phyloP scores from a whole-genome alignment of 179 eudicot species.

The Dionaea muscipula region DNA sequence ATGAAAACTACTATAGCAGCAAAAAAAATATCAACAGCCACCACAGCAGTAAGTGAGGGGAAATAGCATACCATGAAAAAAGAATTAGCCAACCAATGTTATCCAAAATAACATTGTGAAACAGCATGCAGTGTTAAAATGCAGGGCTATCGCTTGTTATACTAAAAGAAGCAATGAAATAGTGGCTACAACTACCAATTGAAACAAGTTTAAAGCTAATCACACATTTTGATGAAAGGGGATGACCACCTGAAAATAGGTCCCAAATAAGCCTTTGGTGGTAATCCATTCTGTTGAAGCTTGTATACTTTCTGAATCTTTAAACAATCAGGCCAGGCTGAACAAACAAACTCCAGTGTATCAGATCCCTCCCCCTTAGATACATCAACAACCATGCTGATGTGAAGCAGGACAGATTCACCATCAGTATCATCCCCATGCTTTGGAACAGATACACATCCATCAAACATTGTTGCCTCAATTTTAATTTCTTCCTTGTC shows the following conservation, averaged over 20 bases:
- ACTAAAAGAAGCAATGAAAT: not conserved
- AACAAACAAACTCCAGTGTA: constrained; percentile 55
- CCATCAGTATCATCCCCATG: constrained; percentile 29
- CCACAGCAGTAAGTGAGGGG: not conserved
- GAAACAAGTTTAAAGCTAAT: not conserved
- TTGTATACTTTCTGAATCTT: constrained; percentile 59
- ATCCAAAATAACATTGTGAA: not conserved
- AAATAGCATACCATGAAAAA: not conserved
- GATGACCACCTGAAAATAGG: constrained; percentile 40
- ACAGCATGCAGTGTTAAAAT: not conserved
- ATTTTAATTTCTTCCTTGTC: constrained; percentile 47
- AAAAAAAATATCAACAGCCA: not conserved
- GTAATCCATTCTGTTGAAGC: constrained; percentile 21
- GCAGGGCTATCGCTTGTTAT: not conserved
- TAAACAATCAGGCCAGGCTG: constrained; percentile 63
- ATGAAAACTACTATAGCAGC: not conserved
- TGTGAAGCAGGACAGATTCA: constrained; percentile 37
- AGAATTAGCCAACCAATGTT: not conserved
- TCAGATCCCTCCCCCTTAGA: constrained; percentile 43
- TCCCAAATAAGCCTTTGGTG: constrained; percentile 42
- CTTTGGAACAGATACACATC: constrained; percentile 35
- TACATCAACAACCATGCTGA: constrained; percentile 54
- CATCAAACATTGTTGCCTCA: constrained; percentile 81
- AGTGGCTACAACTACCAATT: not conserved
- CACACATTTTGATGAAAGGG: not conserved